phyloP scores from a whole-genome alignment of 495 filamentous ascomycete genomes.

The Talaromyces trachyspermus region DNA sequence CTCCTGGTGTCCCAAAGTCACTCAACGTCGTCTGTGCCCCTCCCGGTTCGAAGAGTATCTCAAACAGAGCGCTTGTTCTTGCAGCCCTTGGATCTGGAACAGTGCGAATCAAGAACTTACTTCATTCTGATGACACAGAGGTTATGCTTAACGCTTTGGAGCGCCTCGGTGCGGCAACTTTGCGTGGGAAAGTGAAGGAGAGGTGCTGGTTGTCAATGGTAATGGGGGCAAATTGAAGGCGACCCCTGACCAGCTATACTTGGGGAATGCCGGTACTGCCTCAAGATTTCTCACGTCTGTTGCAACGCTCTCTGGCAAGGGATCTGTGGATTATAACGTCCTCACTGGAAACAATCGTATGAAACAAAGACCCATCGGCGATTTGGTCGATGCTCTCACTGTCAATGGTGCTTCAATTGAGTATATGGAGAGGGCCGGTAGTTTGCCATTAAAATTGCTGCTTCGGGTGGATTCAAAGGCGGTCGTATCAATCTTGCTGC shows the following conservation, averaged over 20 bases:
- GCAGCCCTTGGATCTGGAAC: constrained; percentile 84
- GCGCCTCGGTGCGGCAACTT: constrained; percentile 84
- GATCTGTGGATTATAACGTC: constrained; percentile 57
- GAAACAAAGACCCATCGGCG: constrained; percentile 90
- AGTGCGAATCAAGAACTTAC: constrained; percentile 81
- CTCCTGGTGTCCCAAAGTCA: constrained; percentile 55
- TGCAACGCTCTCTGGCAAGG: constrained; percentile 69
- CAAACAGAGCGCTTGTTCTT: constrained; percentile 87
- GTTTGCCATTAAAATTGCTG: constrained; percentile 79
- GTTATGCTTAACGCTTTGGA: constrained; percentile 89
- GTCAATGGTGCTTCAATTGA: constrained; percentile 75
- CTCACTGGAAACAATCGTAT: constrained; percentile 93
- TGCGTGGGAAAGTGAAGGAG: constrained; percentile 88
- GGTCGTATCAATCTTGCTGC: constrained; percentile 87
- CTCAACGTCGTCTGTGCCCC: constrained; percentile 71
- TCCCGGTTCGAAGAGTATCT: constrained; percentile 96
- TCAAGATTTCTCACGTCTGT: constrained; percentile 93
- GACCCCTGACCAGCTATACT: constrained; percentile 68
- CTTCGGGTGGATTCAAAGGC: constrained; percentile 80
- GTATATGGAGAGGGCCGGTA: constrained; percentile 70
- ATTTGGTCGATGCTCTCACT: constrained; percentile 85
- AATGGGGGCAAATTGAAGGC: constrained; percentile 80
- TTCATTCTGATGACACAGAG: constrained; percentile 96
- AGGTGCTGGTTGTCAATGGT: constrained; percentile 81
- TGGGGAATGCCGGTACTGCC: constrained; percentile 95